A percentile compares a stretch with the other conserved stretches of the same genome.
These are phyloP conservation scores for Beauveria bassiana DNA, from an alignment of 2,329 filamentous ascomycete species.

Conservation along the genomic window DNA sequence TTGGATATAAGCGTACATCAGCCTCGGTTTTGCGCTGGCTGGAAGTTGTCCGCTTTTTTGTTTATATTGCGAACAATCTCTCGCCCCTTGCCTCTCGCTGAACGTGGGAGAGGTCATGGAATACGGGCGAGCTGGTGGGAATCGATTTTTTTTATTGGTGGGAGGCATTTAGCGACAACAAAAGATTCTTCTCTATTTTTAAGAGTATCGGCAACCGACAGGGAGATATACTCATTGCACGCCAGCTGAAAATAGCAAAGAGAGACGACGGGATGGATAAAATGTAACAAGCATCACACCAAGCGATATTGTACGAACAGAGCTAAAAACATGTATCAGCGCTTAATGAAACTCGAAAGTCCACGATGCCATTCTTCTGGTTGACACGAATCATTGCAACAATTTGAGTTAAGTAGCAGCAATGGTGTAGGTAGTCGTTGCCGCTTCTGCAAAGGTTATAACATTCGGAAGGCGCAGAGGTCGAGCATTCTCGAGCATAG, in stretches of 20 bases:
- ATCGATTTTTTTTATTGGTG: background rate
- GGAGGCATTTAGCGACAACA: slow-evolving; percentile 9
- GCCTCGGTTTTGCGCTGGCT: background rate
- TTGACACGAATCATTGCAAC: too few relatives aligned
- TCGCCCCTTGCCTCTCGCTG: background rate
- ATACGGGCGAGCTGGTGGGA: background rate
- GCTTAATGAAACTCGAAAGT: background rate
- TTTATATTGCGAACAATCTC: background rate
- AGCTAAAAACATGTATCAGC: background rate
- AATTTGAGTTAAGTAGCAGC: too few relatives aligned
- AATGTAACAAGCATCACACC: background rate
- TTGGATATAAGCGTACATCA: background rate
- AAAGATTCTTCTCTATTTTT: background rate
- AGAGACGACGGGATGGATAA: background rate
- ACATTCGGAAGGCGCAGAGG: too few relatives aligned
- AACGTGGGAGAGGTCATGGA: background rate
- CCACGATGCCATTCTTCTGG: too few relatives aligned
- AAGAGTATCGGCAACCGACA: background rate
- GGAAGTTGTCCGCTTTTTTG: background rate
- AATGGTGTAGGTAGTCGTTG: too few relatives aligned
- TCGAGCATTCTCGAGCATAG: too few relatives aligned
- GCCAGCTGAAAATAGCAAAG: background rate
- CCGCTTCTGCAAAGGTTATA: too few relatives aligned
- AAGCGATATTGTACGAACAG: slow-evolving; percentile 2
- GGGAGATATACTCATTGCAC: background rate